Conservation (phyloP, 2,329 filamentous ascomycete species). For the Nothopassalora personata region DNA sequence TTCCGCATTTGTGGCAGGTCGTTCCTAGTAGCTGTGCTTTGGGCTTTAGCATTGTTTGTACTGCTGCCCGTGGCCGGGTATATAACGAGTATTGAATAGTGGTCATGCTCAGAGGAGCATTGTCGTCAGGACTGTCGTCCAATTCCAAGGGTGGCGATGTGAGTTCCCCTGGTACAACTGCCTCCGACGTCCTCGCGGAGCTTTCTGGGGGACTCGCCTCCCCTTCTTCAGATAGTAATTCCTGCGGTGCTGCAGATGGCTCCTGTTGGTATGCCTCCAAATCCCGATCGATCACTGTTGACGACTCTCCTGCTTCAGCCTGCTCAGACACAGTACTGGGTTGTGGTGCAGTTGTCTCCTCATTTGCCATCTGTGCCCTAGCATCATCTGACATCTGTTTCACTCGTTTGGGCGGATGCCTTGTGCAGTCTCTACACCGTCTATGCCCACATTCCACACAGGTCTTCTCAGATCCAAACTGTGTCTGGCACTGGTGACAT, state of each 20-base stretch:
- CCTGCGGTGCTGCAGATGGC: conserved; percentile 2
- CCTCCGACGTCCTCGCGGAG: conserved; percentile 2
- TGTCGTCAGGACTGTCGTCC: conserved; percentile 5
- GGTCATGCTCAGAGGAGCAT: conserved; percentile 4
- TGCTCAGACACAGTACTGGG: conserved; percentile 8
- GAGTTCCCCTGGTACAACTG: conserved; percentile 1
- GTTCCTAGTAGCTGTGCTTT: conserved; percentile 66
- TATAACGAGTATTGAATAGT: conserved; percentile 19
- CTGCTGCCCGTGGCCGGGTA: conserved; percentile 21
- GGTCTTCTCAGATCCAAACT: conserved; percentile 66
- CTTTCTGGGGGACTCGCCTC: conserved; percentile 1
- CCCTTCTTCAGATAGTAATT: not conserved
- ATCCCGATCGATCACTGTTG: not conserved
- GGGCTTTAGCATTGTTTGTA: conserved; percentile 56
- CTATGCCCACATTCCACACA: conserved; percentile 73
- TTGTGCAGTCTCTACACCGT: conserved; percentile 74
- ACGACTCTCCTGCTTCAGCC: not conserved
- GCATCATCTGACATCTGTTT: conserved; percentile 50
- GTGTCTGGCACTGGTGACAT: conserved; percentile 74
- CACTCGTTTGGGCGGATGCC: conserved; percentile 63
- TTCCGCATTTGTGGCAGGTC: conserved; percentile 69
- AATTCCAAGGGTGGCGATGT: conserved; percentile 1
- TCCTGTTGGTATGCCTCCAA: not conserved
- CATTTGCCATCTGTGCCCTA: conserved; percentile 39
- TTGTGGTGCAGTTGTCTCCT: conserved; percentile 2